phyloP scores from a whole-genome alignment of 495 filamentous ascomycete species.

The Neurospora sp. region DNA sequence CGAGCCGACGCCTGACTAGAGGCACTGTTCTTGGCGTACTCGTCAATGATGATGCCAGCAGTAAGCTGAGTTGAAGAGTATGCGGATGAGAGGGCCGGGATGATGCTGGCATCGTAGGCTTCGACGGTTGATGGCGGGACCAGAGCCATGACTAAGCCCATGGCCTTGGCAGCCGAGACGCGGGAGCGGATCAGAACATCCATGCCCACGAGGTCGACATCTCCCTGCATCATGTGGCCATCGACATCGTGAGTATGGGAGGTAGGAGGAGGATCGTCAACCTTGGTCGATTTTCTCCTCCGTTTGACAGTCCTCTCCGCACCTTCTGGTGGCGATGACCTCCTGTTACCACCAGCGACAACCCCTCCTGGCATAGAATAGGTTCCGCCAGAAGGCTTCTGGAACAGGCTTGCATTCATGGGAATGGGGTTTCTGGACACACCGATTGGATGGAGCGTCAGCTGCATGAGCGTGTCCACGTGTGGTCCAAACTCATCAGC shows the following conservation, averaged over 20 bases:
- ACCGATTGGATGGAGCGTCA: constrained; percentile 83
- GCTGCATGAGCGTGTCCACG: constrained; percentile 62
- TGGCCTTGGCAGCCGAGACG: constrained; percentile 71
- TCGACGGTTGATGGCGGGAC: constrained; percentile 41
- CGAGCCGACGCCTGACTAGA: constrained; percentile 28
- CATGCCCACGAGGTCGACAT: constrained; percentile 84
- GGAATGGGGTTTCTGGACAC: constrained; percentile 79
- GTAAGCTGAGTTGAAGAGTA: constrained; percentile 80
- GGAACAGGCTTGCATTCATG: constrained; percentile 80
- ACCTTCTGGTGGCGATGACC: constrained; percentile 50
- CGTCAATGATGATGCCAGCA: constrained; percentile 76
- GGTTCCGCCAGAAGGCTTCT: constrained; percentile 84
- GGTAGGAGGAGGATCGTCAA: constrained; percentile 52
- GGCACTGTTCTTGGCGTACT: constrained; percentile 60
- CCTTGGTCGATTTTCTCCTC: constrained; percentile 73
- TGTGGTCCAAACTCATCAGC: constrained; percentile 58
- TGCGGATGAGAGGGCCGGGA: constrained; percentile 54
- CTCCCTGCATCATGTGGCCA: constrained; percentile 93
- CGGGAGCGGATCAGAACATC: constrained; percentile 84
- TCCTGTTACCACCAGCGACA: constrained; percentile 38
- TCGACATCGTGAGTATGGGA: constrained; percentile 82
- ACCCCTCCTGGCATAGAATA: constrained; percentile 47
- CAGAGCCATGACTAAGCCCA: constrained; percentile 63
- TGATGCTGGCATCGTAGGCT: constrained; percentile 46
- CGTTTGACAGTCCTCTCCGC: constrained; percentile 49